A percentile compares a stretch with the other conserved stretches of the same genome.
Evolutionary conservation across 768 basidiomycete genomes (phyloP).

Genomic region (Tylopilus sp.): DNA sequence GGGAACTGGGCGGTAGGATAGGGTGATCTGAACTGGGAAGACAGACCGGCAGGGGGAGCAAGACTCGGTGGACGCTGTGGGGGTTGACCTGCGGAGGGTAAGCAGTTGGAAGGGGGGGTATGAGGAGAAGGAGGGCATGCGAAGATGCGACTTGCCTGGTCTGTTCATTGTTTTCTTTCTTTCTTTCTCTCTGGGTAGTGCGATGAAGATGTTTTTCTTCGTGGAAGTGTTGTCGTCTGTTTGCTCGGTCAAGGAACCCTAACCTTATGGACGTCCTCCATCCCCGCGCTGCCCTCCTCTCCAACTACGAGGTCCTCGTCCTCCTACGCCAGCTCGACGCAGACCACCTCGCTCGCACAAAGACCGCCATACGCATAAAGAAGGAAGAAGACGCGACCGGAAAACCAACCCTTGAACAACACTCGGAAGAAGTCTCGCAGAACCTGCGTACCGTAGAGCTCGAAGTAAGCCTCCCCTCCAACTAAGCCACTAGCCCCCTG

Average conservation of each 20-base stretch:
- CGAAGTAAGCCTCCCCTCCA: constrained; percentile 38
- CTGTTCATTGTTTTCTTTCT: constrained; percentile 47
- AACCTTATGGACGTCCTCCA: constrained; percentile 37
- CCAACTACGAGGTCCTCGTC: constrained; percentile 82
- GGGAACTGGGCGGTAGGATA: constrained; percentile 39
- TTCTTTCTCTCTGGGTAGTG: not conserved
- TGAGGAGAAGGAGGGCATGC: constrained; percentile 6
- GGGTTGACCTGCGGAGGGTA: constrained; percentile 59
- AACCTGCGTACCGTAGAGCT: constrained; percentile 85
- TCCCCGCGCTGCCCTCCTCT: constrained; percentile 73
- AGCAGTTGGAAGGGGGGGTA: constrained; percentile 13
- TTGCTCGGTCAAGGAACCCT: constrained; percentile 24
- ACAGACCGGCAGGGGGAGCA: constrained; percentile 57
- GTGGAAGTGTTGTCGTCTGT: constrained; percentile 26
- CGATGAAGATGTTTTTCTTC: constrained; percentile 7
- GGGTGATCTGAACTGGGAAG: constrained; percentile 58
- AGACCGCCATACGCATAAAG: constrained; percentile 68
- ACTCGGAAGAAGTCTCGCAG: constrained; percentile 61
- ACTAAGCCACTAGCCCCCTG: not conserved
- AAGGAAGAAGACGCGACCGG: constrained; percentile 66
- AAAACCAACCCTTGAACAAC: constrained; percentile 29
- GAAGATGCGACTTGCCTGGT: constrained; percentile 43
- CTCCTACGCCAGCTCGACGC: constrained; percentile 74
- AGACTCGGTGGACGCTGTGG: constrained; percentile 79
- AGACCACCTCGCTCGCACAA: constrained; percentile 67